Conservation (phyloP, 2,329 filamentous ascomycete species). For the Neopestalotiopsis clavispora region DNA sequence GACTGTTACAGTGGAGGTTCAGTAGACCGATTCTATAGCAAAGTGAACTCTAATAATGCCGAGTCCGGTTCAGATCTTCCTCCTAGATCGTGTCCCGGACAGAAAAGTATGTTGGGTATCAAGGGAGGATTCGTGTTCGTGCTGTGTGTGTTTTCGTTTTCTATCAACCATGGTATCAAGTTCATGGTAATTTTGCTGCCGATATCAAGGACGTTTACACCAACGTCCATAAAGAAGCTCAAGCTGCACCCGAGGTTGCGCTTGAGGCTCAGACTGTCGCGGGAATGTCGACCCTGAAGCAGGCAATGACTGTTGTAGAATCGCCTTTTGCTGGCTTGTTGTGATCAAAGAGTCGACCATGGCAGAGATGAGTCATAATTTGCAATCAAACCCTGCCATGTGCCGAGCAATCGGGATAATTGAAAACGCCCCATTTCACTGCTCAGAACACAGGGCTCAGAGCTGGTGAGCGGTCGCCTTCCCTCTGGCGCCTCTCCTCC, state of each 20-base stretch:
- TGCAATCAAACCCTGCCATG: too few relatives aligned
- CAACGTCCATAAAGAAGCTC: not conserved
- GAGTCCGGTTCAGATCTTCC: constrained; percentile 11
- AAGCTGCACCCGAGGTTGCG: not conserved
- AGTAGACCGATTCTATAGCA: not conserved
- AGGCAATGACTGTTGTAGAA: too few relatives aligned
- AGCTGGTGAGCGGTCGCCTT: constrained; percentile 37
- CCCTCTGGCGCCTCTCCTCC: constrained; percentile 37
- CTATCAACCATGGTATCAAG: not conserved
- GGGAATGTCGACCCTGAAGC: too few relatives aligned
- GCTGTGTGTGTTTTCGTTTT: not conserved
- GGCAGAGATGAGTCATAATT: too few relatives aligned
- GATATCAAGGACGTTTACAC: not conserved
- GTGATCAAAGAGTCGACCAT: too few relatives aligned
- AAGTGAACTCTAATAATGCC: not conserved
- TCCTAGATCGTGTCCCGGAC: constrained; percentile 7
- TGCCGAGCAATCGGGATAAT: too few relatives aligned
- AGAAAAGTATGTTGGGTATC: constrained; percentile 14
- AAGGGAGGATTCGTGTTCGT: constrained; percentile 12
- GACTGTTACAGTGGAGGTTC: not conserved
- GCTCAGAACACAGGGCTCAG: constrained; percentile 24
- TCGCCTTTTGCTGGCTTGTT: too few relatives aligned
- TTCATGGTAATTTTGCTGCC: not conserved
- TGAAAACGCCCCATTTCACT: too few relatives aligned
- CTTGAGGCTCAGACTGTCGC: not conserved